Evolutionary conservation across 1,139 yeast species (phyloP).

Genomic region (Yamadazyma triangularis): DNA sequence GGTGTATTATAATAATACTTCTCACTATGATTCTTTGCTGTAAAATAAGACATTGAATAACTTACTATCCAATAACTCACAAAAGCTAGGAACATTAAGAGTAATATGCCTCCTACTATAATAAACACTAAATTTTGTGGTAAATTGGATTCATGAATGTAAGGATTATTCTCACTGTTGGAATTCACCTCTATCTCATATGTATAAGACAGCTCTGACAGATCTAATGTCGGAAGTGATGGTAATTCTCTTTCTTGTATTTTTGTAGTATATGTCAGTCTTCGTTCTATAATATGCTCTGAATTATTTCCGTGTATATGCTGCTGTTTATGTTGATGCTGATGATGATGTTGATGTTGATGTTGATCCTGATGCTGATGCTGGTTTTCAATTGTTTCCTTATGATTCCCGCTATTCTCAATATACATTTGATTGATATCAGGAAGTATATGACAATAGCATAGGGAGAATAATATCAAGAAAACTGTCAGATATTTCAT

Average conservation of each 20-base stretch:
- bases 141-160: slow-evolving; percentile 17
- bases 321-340: no score
- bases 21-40: slow-evolving; percentile 38
- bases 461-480: no score
- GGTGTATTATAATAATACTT: slow-evolving; percentile 20
- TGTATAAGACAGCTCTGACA: slow-evolving; percentile 7
- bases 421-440: no score
- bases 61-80: slow-evolving; percentile 19
- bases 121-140: slow-evolving; percentile 42
- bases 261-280: no score
- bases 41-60: slow-evolving; percentile 19
- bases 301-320: no score
- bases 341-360: no score
- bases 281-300: no score
- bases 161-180: slow-evolving; percentile 26
- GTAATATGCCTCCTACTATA: slow-evolving; percentile 34
- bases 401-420: no score
- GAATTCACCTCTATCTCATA: slow-evolving; percentile 7
- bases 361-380: no score
- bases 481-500: no score
- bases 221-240: slow-evolving; percentile 5
- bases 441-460: no score
- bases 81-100: slow-evolving; percentile 19
- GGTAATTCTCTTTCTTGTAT: slow-evolving; percentile 7
- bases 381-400: no score